Conservation (phyloP, 2,329 filamentous ascomycete species). For the Conoideocrella luteorostrata region DNA sequence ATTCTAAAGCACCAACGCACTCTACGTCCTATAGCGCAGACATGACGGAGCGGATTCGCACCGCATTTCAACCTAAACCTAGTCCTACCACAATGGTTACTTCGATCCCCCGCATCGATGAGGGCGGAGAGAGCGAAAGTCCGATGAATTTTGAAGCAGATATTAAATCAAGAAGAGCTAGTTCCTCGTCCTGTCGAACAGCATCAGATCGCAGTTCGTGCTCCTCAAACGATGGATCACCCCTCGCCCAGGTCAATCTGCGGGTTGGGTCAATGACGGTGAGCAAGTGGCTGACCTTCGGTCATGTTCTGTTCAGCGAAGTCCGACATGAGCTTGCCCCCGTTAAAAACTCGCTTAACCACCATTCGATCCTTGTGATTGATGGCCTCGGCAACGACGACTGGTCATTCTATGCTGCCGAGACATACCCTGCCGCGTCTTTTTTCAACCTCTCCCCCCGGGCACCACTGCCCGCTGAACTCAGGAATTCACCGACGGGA, state of each 20-base stretch:
- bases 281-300: conserved; percentile 82
- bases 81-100: conserved; percentile 29
- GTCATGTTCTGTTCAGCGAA: conserved; percentile 76
- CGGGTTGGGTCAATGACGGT: conserved; percentile 77
- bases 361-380: conserved; percentile 64
- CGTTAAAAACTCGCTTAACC: conserved; percentile 30
- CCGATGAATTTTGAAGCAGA: not conserved
- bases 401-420: conserved; percentile 74
- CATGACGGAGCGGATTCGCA: conserved; percentile 46
- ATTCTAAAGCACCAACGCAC: conserved; percentile 28
- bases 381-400: conserved; percentile 83
- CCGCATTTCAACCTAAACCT: conserved; percentile 36
- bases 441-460: conserved; percentile 70
- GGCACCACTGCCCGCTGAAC: conserved; percentile 41
- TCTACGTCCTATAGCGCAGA: conserved; percentile 51
- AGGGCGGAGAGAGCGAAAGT: not conserved
- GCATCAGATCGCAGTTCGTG: conserved; percentile 39
- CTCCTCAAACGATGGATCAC: conserved; percentile 51
- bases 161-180: conserved; percentile 22
- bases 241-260: conserved; percentile 66
- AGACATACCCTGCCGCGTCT: conserved; percentile 67
- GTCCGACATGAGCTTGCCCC: conserved; percentile 62
- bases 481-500: conserved; percentile 33
- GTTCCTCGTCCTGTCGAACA: conserved; percentile 24
- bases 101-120: not conserved